These are phyloP conservation scores for Aspergillus tamarii DNA, from an alignment of 2,329 filamentous ascomycete genomes.

Conservation along the genomic window DNA sequence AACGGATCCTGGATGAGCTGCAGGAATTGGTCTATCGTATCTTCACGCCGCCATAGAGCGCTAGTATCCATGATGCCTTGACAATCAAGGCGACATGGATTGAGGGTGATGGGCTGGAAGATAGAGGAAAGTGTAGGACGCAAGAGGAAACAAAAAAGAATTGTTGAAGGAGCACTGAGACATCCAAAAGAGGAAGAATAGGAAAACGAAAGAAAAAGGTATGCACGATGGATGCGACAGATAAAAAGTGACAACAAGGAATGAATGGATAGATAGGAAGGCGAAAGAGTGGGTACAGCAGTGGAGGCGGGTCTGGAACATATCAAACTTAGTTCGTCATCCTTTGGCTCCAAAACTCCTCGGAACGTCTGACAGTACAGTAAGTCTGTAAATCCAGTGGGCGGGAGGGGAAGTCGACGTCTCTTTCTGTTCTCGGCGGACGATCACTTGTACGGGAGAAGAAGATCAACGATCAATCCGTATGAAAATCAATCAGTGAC, in stretches of 20 bases:
- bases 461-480: neutral
- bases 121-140: slow-evolving; percentile 13
- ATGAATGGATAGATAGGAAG: neutral
- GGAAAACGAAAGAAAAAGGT: slow-evolving; percentile 4
- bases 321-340: slow-evolving; percentile 6
- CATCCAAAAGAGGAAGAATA: slow-evolving; percentile 1
- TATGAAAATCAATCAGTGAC: neutral
- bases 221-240: slow-evolving; percentile 9
- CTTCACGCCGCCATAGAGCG: slow-evolving; percentile 29
- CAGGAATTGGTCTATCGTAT: slow-evolving; percentile 43
- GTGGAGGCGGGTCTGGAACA: slow-evolving; percentile 19
- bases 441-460: neutral
- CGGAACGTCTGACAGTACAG: neutral
- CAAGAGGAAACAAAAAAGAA: neutral
- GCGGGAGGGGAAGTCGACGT: too few species aligned
- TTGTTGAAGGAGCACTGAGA: neutral
- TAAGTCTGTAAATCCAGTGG: neutral
- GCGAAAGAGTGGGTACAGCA: slow-evolving; percentile 3
- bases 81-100: slow-evolving; percentile 23
- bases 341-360: slow-evolving; percentile 2
- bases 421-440: neutral
- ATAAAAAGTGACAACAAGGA: slow-evolving; percentile 6
- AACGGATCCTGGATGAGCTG: slow-evolving; percentile 51
- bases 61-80: slow-evolving; percentile 30
- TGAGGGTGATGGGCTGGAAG: neutral